Conservation (phyloP, 2,329 filamentous ascomycete genomes). For the Exophiala viscosa region DNA sequence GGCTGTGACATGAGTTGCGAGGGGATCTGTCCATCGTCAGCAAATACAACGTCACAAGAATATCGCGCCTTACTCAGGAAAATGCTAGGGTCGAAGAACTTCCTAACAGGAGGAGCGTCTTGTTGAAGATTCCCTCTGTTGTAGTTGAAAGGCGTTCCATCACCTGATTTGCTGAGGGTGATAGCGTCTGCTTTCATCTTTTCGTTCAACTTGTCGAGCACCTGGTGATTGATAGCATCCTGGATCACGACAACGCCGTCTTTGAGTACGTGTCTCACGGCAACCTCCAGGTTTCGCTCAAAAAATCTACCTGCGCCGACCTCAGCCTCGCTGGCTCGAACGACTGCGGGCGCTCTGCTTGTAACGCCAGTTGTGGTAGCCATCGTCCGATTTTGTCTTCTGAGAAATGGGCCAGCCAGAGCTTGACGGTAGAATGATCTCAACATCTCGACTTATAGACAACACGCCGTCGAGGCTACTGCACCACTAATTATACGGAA, state of each 20-base stretch:
- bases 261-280: conserved; percentile 49
- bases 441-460: neutral
- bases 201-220: conserved; percentile 54
- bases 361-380: neutral
- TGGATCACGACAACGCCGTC: conserved; percentile 58
- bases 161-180: conserved; percentile 48
- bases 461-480: too few species aligned
- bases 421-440: neutral
- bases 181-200: conserved; percentile 60
- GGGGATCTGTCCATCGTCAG: conserved; percentile 45
- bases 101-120: conserved; percentile 50
- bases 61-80: conserved; percentile 48
- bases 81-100: conserved; percentile 50
- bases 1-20: conserved; percentile 40
- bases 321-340: conserved; percentile 1
- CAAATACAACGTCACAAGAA: conserved; percentile 5
- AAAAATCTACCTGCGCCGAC: conserved; percentile 11
- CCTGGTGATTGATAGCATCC: conserved; percentile 48
- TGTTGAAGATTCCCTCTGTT: conserved; percentile 60
- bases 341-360: neutral
- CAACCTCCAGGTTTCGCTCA: conserved; percentile 52
- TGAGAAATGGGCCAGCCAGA: neutral
- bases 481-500: too few species aligned
- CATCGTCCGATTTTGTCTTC: neutral
- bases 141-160: conserved; percentile 60